Evolutionary conservation across 139 green algal species (phyloP).

Genomic region (Asterochloris erici): DNA sequence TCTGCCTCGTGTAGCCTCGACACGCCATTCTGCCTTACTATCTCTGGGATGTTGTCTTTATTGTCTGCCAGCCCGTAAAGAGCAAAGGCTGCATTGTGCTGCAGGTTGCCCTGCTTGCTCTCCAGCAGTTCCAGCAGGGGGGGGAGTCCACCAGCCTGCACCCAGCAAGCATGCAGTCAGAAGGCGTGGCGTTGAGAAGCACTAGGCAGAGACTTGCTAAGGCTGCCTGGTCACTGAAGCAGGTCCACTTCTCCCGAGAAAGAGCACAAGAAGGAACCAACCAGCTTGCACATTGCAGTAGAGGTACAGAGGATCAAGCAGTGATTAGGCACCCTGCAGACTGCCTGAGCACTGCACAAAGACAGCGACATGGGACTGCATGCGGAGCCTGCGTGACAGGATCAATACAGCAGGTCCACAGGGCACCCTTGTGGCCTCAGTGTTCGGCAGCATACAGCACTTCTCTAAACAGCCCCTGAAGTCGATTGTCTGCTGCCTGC

Average conservation of each 20-base stretch:
- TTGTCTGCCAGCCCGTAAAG: conserved; percentile 97
- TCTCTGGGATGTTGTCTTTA: conserved; percentile 94
- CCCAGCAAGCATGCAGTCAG: conserved; percentile 41
- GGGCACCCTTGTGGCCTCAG: no score
- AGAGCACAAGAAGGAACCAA: background rate
- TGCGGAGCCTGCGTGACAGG: no score
- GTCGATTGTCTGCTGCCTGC: background rate
- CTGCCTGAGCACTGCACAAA: no score
- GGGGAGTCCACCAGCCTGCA: conserved; percentile 71
- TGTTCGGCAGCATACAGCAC: no score
- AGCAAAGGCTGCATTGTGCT: conserved; percentile 94
- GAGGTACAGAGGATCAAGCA: no score
- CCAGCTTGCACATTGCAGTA: no score
- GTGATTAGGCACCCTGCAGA: no score
- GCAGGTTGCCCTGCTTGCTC: conserved; percentile 76
- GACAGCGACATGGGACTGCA: no score
- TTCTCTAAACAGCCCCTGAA: no score
- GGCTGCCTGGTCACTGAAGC: background rate
- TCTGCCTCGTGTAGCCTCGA: conserved; percentile 66
- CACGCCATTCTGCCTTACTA: conserved; percentile 77
- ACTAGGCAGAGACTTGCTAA: background rate
- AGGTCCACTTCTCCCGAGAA: background rate
- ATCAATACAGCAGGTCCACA: no score
- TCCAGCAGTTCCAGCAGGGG: conserved; percentile 91
- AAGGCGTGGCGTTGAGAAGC: background rate